A percentile compares a stretch with the other conserved stretches of the same genome.
Conservation (phyloP, 2,329 filamentous ascomycete genomes). For the Blastomyces parvus region DNA sequence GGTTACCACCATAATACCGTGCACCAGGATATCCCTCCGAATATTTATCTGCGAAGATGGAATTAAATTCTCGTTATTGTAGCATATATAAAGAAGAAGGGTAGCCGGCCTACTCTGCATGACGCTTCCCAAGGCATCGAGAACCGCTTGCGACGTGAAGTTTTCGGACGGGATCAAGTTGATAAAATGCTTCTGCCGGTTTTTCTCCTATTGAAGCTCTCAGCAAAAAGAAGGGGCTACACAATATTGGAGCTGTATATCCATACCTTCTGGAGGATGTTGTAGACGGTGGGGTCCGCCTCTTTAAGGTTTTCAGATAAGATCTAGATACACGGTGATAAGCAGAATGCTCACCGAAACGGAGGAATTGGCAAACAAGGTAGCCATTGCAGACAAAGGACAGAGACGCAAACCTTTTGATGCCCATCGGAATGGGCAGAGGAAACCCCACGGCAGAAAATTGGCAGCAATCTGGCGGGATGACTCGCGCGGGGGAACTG, state of each 20-base stretch:
- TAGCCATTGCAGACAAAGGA: background rate
- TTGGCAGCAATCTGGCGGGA: constrained; percentile 18
- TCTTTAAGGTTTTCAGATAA: constrained; percentile 69
- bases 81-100: constrained; percentile 11
- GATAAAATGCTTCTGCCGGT: constrained; percentile 94
- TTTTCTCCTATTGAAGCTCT: constrained; percentile 63
- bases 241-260: background rate
- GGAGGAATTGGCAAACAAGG: background rate
- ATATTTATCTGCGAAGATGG: constrained; percentile 67
- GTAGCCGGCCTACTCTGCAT: constrained; percentile 61
- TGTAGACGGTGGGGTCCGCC: constrained; percentile 76
- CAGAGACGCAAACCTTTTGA: constrained; percentile 30
- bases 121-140: constrained; percentile 83
- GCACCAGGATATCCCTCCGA: constrained; percentile 96
- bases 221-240: constrained; percentile 7
- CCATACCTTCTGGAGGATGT: constrained; percentile 79
- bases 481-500: constrained; percentile 16
- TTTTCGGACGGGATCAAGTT: constrained; percentile 95
- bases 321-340: constrained; percentile 45
- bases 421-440: constrained; percentile 33
- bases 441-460: constrained; percentile 32
- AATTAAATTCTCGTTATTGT: constrained; percentile 26
- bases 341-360: constrained; percentile 9
- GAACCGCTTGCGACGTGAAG: constrained; percentile 85
- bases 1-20: constrained; percentile 92